Conservation (phyloP, 1,284 basidiomycete genomes). For the Anthracocystis setariae region DNA sequence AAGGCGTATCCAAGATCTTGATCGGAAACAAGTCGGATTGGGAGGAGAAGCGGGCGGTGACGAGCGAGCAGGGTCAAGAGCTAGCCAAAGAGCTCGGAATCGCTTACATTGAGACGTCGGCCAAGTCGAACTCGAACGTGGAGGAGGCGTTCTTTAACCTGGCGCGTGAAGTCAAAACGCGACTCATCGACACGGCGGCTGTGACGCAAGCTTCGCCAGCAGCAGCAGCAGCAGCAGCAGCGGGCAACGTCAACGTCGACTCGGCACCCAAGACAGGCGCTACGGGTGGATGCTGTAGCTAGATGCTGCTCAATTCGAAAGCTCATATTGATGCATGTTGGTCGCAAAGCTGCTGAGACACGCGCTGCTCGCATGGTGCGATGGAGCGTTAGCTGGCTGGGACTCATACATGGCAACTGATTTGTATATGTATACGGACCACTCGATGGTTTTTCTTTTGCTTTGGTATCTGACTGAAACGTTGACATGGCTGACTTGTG, state of each 20-base stretch:
- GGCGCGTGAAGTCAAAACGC: conserved; percentile 82
- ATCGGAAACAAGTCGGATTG: conserved; percentile 99
- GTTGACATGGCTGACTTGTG: too few species aligned
- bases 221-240: conserved; percentile 28
- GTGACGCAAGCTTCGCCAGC: conserved; percentile 37
- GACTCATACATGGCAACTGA: too few species aligned
- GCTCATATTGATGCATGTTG: too few species aligned
- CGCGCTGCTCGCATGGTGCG: too few species aligned
- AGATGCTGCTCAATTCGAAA: neutral
- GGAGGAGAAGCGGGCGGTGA: conserved; percentile 93
- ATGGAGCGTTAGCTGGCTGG: too few species aligned
- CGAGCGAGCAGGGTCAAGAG: conserved; percentile 77
- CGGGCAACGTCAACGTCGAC: conserved; percentile 51
- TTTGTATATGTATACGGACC: too few species aligned
- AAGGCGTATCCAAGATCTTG: conserved; percentile 98
- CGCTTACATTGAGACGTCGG: conserved; percentile 96
- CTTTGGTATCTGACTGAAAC: too few species aligned
- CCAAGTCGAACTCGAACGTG: conserved; percentile 96
- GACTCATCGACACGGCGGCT: conserved; percentile 80
- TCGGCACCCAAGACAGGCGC: conserved; percentile 42
- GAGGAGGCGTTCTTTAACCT: conserved; percentile 99
- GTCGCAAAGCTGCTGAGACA: too few species aligned
- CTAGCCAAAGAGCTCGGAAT: conserved; percentile 89
- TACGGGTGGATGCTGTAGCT: conserved; percentile 37
- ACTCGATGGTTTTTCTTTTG: too few species aligned